phyloP scores from a whole-genome alignment of 495 filamentous ascomycete species.

The Annulohypoxylon stygium region DNA sequence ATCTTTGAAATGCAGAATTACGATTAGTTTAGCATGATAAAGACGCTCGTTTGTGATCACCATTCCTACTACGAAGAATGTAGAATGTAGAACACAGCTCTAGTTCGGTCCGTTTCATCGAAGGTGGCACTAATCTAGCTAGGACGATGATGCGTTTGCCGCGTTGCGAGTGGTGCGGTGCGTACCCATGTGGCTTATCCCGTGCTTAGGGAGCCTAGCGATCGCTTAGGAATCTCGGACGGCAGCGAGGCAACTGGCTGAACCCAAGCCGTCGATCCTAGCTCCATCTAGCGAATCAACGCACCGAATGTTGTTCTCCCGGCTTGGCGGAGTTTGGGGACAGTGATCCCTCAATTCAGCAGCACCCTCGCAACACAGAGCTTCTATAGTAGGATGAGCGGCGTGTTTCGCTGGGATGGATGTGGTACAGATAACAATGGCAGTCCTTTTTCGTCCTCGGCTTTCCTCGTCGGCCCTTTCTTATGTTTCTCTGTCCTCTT shows the following conservation, averaged over 20 bases:
- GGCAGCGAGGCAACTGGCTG: constrained; percentile 40
- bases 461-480: constrained; percentile 28
- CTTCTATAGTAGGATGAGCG: constrained; percentile 12
- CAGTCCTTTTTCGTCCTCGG: constrained; percentile 2
- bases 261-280: constrained; percentile 38
- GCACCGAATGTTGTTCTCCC: constrained; percentile 43
- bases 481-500: constrained; percentile 20
- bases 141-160: constrained; percentile 20
- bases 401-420: constrained; percentile 20
- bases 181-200: constrained; percentile 13
- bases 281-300: constrained; percentile 37
- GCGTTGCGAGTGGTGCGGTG: constrained; percentile 6
- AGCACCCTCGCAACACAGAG: constrained; percentile 6
- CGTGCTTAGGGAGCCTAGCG: constrained; percentile 3
- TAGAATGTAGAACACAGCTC: neutral
- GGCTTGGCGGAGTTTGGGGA: constrained; percentile 47
- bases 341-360: constrained; percentile 28
- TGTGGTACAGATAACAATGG: constrained; percentile 26
- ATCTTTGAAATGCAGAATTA: neutral
- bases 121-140: constrained; percentile 22
- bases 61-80: neutral
- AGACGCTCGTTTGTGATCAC: neutral
- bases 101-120: constrained; percentile 33
- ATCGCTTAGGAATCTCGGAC: constrained; percentile 25
- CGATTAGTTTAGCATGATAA: constrained; percentile 1